Conservation (phyloP, 164 flowering plant species). For the Litsea cubeba region DNA sequence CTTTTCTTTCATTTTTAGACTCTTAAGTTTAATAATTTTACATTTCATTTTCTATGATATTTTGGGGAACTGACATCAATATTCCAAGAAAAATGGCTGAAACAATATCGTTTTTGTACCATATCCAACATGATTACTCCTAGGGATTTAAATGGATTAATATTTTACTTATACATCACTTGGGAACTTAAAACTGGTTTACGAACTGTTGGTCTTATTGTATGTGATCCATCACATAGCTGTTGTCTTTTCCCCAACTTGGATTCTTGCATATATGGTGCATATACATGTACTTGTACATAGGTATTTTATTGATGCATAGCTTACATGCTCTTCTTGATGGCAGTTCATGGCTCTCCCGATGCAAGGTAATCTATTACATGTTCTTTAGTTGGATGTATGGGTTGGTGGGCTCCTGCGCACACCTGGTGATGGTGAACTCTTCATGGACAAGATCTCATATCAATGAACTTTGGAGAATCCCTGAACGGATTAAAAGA, state of each 20-base stretch:
- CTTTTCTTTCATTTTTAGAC: no score
- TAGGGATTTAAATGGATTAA: no score
- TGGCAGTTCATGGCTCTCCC: slow-evolving; percentile 67
- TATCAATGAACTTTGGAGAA: slow-evolving; percentile 76
- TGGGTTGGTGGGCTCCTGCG: slow-evolving; percentile 79
- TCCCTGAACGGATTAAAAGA: slow-evolving; percentile 51
- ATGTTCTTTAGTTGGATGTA: slow-evolving; percentile 73
- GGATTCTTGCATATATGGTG: not conserved
- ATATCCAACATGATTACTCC: no score
- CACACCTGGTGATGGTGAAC: slow-evolving; percentile 89
- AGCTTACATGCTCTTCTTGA: slow-evolving; percentile 4
- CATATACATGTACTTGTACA: not conserved
- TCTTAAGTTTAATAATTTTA: no score
- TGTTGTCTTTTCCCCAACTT: not conserved
- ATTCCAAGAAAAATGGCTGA: no score
- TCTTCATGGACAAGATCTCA: slow-evolving; percentile 91
- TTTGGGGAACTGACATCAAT: no score
- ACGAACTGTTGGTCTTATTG: no score
- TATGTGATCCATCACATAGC: no score
- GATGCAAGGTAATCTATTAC: slow-evolving; percentile 68
- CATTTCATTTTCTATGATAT: no score
- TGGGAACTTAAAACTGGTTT: no score
- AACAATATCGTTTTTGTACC: no score
- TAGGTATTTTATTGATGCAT: slow-evolving; percentile 10
- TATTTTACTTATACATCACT: no score